Conservation (phyloP, 1,284 basidiomycete species). For the Cystobasidium sp. region DNA sequence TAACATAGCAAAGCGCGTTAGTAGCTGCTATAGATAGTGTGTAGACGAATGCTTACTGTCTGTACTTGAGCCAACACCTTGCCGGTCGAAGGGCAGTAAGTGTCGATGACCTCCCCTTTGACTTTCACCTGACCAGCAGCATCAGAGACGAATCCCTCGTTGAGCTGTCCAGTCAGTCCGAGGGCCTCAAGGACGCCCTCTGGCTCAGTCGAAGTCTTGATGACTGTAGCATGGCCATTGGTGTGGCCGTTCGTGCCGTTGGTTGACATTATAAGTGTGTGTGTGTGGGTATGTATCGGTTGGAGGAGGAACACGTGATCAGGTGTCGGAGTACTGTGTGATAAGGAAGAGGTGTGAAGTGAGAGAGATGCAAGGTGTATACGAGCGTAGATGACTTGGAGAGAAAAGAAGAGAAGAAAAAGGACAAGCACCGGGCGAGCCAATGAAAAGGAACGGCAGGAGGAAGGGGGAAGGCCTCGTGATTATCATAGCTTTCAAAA, state of each 20-base stretch:
- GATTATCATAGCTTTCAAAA: too few species aligned
- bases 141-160: constrained; percentile 26
- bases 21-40: background rate
- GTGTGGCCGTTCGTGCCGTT: constrained; percentile 17
- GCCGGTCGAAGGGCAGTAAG: constrained; percentile 42
- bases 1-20: background rate
- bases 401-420: constrained; percentile 9
- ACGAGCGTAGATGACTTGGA: background rate
- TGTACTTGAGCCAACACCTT: constrained; percentile 27
- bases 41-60: constrained; percentile 16
- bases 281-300: background rate
- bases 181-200: constrained; percentile 7
- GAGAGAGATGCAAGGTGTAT: background rate
- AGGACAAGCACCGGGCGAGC: background rate
- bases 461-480: background rate
- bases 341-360: background rate
- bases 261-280: background rate
- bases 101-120: constrained; percentile 36
- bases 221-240: constrained; percentile 3
- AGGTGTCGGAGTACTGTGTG: background rate
- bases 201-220: constrained; percentile 24
- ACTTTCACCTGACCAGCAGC: constrained; percentile 4
- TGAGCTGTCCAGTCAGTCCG: constrained; percentile 18
- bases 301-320: constrained; percentile 14
- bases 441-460: background rate